Conservation (phyloP, 768 basidiomycete genomes). For the Suillus luteus region DNA sequence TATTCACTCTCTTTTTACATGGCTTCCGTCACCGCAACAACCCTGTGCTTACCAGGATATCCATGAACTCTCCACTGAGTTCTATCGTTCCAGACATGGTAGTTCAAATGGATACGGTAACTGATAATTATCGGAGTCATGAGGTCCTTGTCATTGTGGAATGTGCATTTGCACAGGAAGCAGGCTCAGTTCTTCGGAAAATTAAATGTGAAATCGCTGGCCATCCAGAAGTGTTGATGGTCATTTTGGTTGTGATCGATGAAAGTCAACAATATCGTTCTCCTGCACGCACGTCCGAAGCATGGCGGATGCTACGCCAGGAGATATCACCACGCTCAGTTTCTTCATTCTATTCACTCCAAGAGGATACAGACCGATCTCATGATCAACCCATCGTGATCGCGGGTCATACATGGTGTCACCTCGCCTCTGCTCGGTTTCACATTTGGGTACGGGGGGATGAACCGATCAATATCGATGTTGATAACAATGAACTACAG, state of each 20-base stretch:
- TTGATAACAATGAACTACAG: neutral
- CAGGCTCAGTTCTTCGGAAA: neutral
- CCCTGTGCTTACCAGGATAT: neutral
- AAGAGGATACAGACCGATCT: neutral
- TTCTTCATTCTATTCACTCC: neutral
- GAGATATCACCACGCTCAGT: neutral
- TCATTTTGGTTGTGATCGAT: neutral
- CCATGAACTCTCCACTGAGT: neutral
- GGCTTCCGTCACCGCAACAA: neutral
- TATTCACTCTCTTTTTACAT: neutral
- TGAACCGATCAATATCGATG: constrained; percentile 1
- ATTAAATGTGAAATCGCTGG: neutral
- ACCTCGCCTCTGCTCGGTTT: constrained; percentile 10
- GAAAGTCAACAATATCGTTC: neutral
- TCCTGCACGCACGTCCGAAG: neutral
- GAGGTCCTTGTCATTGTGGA: neutral
- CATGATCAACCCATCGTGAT: neutral
- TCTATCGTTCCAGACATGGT: neutral
- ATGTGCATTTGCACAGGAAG: neutral
- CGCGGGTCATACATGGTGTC: constrained; percentile 8
- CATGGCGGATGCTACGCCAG: neutral
- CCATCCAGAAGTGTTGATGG: neutral
- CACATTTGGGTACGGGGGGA: constrained; percentile 8
- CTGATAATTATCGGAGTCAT: neutral
- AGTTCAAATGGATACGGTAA: rapidly evolving